phyloP scores from a whole-genome alignment of 2,329 filamentous ascomycete genomes.

The Drechslerella dactyloides region DNA sequence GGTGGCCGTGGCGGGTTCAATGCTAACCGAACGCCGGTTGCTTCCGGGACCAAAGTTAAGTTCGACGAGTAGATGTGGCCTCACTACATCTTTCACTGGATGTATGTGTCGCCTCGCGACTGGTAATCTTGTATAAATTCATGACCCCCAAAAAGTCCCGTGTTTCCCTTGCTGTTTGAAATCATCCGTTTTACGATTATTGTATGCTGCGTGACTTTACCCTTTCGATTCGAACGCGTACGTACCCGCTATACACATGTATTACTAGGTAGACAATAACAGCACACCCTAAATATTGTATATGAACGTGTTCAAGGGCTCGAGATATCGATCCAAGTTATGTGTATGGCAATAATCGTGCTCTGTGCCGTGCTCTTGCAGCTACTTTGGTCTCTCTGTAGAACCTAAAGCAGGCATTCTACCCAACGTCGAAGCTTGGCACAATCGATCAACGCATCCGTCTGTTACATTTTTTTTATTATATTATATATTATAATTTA shows the following conservation, averaged over 20 bases:
- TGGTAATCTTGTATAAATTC: conserved; percentile 8
- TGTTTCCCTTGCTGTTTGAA: neutral
- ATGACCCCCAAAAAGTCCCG: conserved; percentile 26
- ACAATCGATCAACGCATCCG: too few relatives aligned
- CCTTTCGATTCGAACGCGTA: conserved; percentile 9
- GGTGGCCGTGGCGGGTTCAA: conserved; percentile 61
- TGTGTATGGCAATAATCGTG: too few relatives aligned
- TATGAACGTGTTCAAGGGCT: too few relatives aligned
- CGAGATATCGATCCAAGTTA: too few relatives aligned
- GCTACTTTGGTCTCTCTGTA: too few relatives aligned
- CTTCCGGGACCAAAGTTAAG: conserved; percentile 60
- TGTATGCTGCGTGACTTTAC: conserved; percentile 3
- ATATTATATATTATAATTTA: neutral
- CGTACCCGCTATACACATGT: conserved; percentile 25
- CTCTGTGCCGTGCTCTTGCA: too few relatives aligned
- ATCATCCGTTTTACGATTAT: neutral
- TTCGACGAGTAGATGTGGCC: conserved; percentile 56
- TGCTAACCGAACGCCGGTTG: conserved; percentile 55
- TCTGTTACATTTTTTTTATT: too few relatives aligned
- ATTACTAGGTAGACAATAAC: conserved; percentile 49
- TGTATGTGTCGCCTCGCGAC: conserved; percentile 10
- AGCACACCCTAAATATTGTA: neutral
- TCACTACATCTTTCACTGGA: conserved; percentile 2
- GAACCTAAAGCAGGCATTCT: too few relatives aligned
- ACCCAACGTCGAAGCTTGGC: too few relatives aligned